phyloP scores from a whole-genome alignment of 805 yeast genomes.

The Huiozyma naganishii region DNA sequence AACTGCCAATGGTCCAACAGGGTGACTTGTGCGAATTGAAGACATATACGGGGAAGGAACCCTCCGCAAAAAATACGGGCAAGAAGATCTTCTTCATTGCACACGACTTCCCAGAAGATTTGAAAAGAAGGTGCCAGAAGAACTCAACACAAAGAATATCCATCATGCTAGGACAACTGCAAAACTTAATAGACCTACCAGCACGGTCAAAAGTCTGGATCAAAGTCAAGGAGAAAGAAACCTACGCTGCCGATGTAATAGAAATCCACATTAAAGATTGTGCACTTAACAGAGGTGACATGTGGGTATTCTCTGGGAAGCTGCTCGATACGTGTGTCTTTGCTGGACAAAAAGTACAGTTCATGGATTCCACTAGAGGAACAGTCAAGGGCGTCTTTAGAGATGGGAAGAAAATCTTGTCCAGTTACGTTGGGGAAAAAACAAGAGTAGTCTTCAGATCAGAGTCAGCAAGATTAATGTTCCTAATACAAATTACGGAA shows the following conservation, averaged over 20 bases:
- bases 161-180: slow-evolving; percentile 49
- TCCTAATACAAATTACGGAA: slow-evolving; percentile 76
- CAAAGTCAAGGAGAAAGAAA: slow-evolving; percentile 32
- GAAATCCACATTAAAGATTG: slow-evolving; percentile 76
- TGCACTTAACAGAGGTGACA: slow-evolving; percentile 76
- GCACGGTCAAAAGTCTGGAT: slow-evolving; percentile 59
- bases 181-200: slow-evolving; percentile 49
- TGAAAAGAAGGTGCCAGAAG: slow-evolving; percentile 20
- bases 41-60: slow-evolving; percentile 29
- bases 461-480: slow-evolving; percentile 76
- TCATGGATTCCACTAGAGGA: slow-evolving; percentile 53
- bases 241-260: slow-evolving; percentile 67
- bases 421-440: slow-evolving; percentile 62
- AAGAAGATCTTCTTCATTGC: slow-evolving; percentile 37
- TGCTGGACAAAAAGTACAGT: slow-evolving; percentile 51
- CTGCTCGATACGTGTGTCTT: slow-evolving; percentile 57
- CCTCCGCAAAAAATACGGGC: neutral
- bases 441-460: slow-evolving; percentile 83
- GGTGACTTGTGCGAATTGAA: slow-evolving; percentile 71
- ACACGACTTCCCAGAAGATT: slow-evolving; percentile 25
- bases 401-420: slow-evolving; percentile 56
- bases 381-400: slow-evolving; percentile 50
- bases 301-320: slow-evolving; percentile 72
- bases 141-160: slow-evolving; percentile 35
- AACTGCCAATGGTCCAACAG: slow-evolving; percentile 52